phyloP scores from a whole-genome alignment of 371 early-diverging fungal species.

The Actinomortierella wolfii region DNA sequence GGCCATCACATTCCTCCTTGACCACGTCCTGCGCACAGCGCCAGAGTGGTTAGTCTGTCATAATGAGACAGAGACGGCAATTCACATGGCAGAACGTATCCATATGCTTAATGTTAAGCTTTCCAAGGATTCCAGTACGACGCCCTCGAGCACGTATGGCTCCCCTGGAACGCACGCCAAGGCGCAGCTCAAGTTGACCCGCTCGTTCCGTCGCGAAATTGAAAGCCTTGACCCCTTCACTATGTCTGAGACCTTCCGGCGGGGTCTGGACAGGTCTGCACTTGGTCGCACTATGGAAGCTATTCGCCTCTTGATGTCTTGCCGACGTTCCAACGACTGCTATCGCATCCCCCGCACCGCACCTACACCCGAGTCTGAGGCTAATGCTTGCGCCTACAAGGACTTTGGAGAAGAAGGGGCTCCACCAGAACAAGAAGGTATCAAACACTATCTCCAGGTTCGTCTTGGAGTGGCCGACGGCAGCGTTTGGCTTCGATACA shows the following conservation, averaged over 20 bases:
- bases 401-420: no score
- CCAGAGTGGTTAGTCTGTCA: constrained; percentile 46
- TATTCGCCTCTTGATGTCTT: no score
- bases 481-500: constrained; percentile 33
- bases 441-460: no score
- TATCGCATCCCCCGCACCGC: no score
- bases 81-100: constrained; percentile 40
- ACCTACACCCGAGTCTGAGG: no score
- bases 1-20: constrained; percentile 38
- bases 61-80: constrained; percentile 32
- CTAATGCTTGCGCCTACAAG: no score
- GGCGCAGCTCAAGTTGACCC: constrained; percentile 17
- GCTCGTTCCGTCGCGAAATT: constrained; percentile 19
- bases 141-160: not conserved
- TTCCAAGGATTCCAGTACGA: not conserved
- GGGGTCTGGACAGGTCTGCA: no score
- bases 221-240: constrained; percentile 34
- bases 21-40: constrained; percentile 35
- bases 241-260: constrained; percentile 15
- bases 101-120: constrained; percentile 29
- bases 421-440: no score
- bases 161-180: constrained; percentile 15
- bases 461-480: constrained; percentile 3
- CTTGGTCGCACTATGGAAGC: no score
- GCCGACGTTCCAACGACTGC: no score